A percentile compares a stretch with the other conserved stretches of the same genome.
Evolutionary conservation across 352 stramenopile genomes (phyloP).

Genomic region (Globisporangium alternatum): DNA sequence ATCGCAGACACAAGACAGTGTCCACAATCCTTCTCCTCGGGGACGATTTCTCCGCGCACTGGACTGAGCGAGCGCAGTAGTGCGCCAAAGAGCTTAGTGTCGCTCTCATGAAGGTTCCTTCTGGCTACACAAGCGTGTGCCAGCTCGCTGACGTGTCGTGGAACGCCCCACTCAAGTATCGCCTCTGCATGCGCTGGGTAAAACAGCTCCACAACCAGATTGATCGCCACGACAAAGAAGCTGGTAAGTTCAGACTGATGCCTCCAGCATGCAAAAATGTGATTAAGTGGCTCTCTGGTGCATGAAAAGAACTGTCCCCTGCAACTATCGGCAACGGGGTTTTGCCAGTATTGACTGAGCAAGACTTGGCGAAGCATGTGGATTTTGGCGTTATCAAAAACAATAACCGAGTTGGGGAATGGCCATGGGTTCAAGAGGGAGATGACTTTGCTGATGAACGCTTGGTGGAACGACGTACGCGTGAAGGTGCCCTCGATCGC

Average conservation of each 20-base stretch:
- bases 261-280: not conserved
- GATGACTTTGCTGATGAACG: no score
- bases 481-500: no score
- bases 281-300: not conserved
- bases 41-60: slow-evolving; percentile 13
- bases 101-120: slow-evolving; percentile 8
- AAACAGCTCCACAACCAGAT: slow-evolving; percentile 5
- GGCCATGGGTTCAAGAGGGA: no score
- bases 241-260: not conserved
- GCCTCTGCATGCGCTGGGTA: slow-evolving; percentile 2
- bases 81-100: not conserved
- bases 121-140: slow-evolving; percentile 9
- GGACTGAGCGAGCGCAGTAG: slow-evolving; percentile 1
- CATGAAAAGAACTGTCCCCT: not conserved
- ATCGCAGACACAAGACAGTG: not conserved
- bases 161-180: slow-evolving; percentile 11
- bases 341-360: not conserved
- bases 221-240: not conserved
- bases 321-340: not conserved
- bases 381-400: no score
- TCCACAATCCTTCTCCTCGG: slow-evolving; percentile 8
- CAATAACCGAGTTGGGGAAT: no score
- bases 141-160: slow-evolving; percentile 11
- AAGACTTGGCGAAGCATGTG: no score
- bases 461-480: no score